Evolutionary conservation across 306 rosid species (phyloP), one percentile per base, ranked within the genome.

Genomic region (Vicia faba): DNA sequence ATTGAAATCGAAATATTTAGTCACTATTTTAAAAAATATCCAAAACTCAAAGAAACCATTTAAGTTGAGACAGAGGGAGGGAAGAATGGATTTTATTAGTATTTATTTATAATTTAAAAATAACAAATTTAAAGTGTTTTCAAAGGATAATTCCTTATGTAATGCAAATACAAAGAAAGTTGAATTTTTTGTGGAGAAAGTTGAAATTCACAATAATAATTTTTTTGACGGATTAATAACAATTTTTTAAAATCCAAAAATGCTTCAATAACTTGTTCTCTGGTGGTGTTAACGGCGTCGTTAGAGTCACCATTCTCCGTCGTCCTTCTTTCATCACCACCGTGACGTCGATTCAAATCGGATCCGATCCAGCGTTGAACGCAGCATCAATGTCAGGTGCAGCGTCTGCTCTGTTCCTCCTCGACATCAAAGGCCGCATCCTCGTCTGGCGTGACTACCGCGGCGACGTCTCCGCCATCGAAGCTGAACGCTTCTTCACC

Each of bases 381-480:
- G 48, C 63, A 15, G 8, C 63, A 19, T 13, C 75, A 33, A 91
- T 91, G 97, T 80, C 97, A 49, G 97, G 95, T 70, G 97, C 97
- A 75, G 92, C 89, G 74, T 91, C 97, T 64, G 95, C 95, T 75
- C 87, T 91, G 67, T 91, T 91, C 84, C 95, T 91, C 39, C 85
- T 91, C 67, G 97, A 91, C 79, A 88, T 91, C 83, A 91, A 91
- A 84, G 97, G 97, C 71, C 97, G 92, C 79, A 87, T 91, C 80
- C 91, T 91, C 68, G 88, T 91, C 79, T 91, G 90, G 90, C 97
- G 97, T 63, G 95, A 91, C 78, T 91, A 85, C 64, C 95, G 97
- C 40, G 97, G 97, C 66, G 97, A 91, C 66, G 97, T 91, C 70
- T 82, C 97, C 48, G 80, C 97, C 71, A 57, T 76, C 44, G 95